Base-by-base conservation (phyloP, 2,329 filamentous ascomycete genomes). In the Venturia effusa region DNA sequence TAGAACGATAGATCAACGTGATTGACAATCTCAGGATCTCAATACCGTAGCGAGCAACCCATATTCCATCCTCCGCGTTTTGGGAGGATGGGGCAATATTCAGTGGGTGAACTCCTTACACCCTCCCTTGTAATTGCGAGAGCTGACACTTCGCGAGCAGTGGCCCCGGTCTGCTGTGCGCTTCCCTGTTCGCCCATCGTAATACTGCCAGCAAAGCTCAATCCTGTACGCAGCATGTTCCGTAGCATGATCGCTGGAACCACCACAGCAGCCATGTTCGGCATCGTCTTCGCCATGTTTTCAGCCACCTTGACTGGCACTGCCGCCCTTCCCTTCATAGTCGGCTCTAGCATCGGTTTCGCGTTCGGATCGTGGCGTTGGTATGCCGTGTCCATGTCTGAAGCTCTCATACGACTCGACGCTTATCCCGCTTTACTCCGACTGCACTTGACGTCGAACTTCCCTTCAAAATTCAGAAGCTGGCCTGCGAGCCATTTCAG, bases 161-260 rank as follows among this genome's bases (percentile, higher is more conserved):
- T n/a, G 55, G 55, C n/a, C 55, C 55, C 15, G 55, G 55, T n/a
- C 55, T 59, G 3, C n/a, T 59, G 55, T 59, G 37, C 55, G 55
- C n/a, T 3, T 24, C 17, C 54, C 37, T n/a, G 10, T 22, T 19
- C 55, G 27, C 27, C 30, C 15, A 4, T 40, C 27, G 10, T 37
- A n/a, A 32, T 37, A 8, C 24, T 7, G 4, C 24, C 13, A 15
- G 22, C 2, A 22, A 48, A 59, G 30, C 55, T 59, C 30, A 15
- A 24, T n/a, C 55, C 30, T 24, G 19, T 22, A n/a, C 15, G 37
- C 11, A 59, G 55, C 30, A 59, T 59, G 55, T 59, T 59, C 55
- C 55, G 55, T 37, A 59, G 55, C 55, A 59, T 59, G 55, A 59
- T 59, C n/a, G 55, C 55, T 37, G 55, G 55, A 17, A 59, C 55